Conservation (phyloP, 495 filamentous ascomycete species). For the Penicillium cinerascens region DNA sequence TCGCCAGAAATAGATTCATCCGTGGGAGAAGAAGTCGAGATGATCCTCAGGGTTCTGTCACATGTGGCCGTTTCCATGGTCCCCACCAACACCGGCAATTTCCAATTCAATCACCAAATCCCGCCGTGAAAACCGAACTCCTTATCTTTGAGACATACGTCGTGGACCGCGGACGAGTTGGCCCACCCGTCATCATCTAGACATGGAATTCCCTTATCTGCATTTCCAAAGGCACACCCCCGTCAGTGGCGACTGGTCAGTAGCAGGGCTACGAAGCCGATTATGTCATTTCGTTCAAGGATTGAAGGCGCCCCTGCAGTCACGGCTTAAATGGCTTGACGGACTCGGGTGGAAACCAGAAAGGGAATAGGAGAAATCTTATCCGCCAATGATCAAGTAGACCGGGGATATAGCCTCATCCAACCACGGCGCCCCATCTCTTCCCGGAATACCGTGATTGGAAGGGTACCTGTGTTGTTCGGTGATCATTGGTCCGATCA, state of each 20-base stretch:
- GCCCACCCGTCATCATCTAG: background rate
- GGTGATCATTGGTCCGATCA: conserved; percentile 12
- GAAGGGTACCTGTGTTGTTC: background rate
- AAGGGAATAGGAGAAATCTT: conserved; percentile 8
- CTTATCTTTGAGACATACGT: conserved; percentile 7
- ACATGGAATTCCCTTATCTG: background rate
- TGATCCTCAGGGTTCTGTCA: background rate
- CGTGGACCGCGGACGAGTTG: background rate
- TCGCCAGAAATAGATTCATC: background rate
- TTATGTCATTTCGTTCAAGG: background rate
- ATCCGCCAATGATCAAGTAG: conserved; percentile 13
- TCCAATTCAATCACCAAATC: no score
- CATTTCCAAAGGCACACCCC: background rate
- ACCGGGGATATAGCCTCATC: background rate
- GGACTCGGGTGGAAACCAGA: conserved; percentile 3
- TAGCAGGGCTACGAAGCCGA: background rate
- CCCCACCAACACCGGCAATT: background rate
- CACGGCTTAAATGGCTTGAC: background rate
- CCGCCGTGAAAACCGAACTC: background rate
- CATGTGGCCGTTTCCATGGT: background rate
- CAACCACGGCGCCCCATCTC: background rate
- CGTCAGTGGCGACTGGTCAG: background rate
- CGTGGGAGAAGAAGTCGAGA: background rate
- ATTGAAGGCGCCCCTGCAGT: background rate
- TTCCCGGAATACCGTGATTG: conserved; percentile 1